A percentile compares a stretch with the other conserved stretches of the same genome.
phyloP scores from a whole-genome alignment of 179 eudicot genomes.

The Spergularia azorica region DNA sequence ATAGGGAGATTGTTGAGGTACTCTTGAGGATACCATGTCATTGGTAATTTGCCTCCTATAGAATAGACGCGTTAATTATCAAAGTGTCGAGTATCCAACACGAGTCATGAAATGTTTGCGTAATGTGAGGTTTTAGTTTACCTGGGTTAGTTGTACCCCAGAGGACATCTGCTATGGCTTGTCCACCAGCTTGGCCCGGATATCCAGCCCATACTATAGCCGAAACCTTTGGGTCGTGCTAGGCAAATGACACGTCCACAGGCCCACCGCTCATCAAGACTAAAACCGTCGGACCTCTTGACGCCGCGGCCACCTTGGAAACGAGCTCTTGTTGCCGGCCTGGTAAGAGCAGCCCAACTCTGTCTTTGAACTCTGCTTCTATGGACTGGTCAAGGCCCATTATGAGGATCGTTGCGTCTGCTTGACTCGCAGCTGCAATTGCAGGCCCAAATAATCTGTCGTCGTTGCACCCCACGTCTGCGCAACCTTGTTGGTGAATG shows the following conservation, averaged over 20 bases:
- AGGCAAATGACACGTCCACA: constrained; percentile 75
- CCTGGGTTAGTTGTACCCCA: constrained; percentile 89
- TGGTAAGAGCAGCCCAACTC: constrained; percentile 81
- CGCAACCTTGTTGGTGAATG: constrained; percentile 56
- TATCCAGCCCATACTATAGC: constrained; percentile 87
- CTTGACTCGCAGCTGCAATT: constrained; percentile 47
- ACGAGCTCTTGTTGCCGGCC: constrained; percentile 77
- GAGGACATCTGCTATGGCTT: constrained; percentile 78
- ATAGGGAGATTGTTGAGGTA: constrained; percentile 60
- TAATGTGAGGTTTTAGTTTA: constrained; percentile 13
- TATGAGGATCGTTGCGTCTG: constrained; percentile 55
- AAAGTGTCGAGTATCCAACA: neutral
- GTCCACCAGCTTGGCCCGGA: constrained; percentile 90
- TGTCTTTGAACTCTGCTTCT: constrained; percentile 84
- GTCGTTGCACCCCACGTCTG: constrained; percentile 46
- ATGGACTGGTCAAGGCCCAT: constrained; percentile 92
- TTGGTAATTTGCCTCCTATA: constrained; percentile 77
- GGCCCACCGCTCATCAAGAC: constrained; percentile 95
- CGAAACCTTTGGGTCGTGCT: constrained; percentile 55
- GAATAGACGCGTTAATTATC: neutral
- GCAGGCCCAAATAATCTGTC: constrained; percentile 49
- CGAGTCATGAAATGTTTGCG: neutral
- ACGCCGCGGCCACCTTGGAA: constrained; percentile 60
- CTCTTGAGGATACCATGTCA: constrained; percentile 87
- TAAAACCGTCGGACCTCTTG: constrained; percentile 61